Percentiles rank a stretch among this genome's conserved stretches.
These are phyloP conservation scores for Leccinellum luteum DNA, from an alignment of 768 basidiomycete species.

Conservation along the genomic window DNA sequence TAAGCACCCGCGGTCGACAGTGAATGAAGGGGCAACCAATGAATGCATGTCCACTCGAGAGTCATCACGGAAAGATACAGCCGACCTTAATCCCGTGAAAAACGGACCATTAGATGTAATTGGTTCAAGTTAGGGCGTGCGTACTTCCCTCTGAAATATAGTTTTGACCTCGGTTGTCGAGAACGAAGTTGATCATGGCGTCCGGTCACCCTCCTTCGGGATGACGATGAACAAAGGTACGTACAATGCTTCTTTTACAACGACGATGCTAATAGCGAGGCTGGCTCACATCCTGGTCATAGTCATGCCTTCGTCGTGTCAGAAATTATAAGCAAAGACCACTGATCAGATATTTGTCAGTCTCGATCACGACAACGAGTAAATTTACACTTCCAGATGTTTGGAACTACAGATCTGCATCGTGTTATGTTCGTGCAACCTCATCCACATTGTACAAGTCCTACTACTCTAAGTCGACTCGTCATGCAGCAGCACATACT, in stretches of 20 bases:
- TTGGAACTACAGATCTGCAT: neutral
- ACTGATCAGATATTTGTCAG: neutral
- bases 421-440: neutral
- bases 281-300: neutral
- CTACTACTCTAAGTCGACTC: constrained; percentile 46
- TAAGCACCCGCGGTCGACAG: neutral
- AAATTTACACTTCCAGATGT: neutral
- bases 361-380: neutral
- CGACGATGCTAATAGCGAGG: neutral
- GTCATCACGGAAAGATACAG: neutral
- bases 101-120: neutral
- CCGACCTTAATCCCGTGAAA: neutral
- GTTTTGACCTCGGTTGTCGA: constrained; percentile 37
- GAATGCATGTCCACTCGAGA: neutral
- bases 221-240: neutral
- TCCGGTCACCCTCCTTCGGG: constrained; percentile 27
- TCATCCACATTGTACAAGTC: neutral
- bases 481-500: constrained; percentile 85
- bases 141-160: neutral
- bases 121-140: constrained; percentile 8
- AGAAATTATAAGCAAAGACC: neutral
- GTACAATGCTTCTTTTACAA: neutral
- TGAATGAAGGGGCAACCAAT: neutral
- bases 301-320: neutral
- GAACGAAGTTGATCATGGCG: constrained; percentile 29